These are phyloP conservation scores for Aspergillus puulaauensis DNA, from an alignment of 2,329 filamentous ascomycete genomes.

Conservation along the genomic window DNA sequence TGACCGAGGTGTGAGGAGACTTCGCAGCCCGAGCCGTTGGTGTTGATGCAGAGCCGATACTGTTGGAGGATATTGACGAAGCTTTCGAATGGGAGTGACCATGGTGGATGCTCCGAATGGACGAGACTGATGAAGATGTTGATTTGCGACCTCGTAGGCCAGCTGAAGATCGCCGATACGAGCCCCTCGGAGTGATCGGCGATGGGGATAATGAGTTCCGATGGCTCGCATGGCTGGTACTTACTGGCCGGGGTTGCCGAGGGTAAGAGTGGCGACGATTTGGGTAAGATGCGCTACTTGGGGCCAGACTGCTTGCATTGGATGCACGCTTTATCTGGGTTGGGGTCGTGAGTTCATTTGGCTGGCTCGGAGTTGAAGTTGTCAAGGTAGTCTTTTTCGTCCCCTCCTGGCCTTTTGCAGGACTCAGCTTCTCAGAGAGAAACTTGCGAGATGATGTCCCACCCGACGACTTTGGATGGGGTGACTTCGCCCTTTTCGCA, in stretches of 20 bases:
- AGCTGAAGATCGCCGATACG: conserved; percentile 76
- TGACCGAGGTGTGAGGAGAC: conserved; percentile 86
- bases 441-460: conserved; percentile 37
- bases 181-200: conserved; percentile 83
- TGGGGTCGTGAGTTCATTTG: conserved; percentile 33
- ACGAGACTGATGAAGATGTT: conserved; percentile 92
- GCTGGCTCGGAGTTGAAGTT: conserved; percentile 23
- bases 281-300: conserved; percentile 43
- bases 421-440: conserved; percentile 39
- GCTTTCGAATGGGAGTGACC: conserved; percentile 91
- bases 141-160: conserved; percentile 90
- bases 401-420: conserved; percentile 38
- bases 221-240: conserved; percentile 35
- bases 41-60: conserved; percentile 66
- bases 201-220: conserved; percentile 82
- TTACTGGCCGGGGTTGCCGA: conserved; percentile 36
- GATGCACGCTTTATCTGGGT: conserved; percentile 42
- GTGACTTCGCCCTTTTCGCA: conserved; percentile 62
- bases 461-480: conserved; percentile 39
- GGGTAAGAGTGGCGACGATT: conserved; percentile 43
- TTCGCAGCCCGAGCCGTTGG: conserved; percentile 67
- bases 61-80: conserved; percentile 83
- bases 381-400: conserved; percentile 27
- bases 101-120: conserved; percentile 85
- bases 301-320: conserved; percentile 42